Conservation (phyloP, 129 eudicot species). For the Flaveria robusta region DNA sequence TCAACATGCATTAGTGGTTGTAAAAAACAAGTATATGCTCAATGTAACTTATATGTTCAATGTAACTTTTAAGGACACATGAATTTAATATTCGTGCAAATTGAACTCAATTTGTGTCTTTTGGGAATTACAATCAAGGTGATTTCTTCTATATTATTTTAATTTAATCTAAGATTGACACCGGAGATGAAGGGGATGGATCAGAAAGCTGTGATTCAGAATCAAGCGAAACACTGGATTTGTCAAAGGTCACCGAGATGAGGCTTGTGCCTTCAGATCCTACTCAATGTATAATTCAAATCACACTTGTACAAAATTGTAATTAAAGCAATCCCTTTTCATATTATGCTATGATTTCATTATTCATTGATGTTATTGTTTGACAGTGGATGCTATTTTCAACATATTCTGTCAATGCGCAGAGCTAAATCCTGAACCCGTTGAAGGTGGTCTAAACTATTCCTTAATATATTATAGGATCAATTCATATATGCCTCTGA, state of each 20-base stretch:
- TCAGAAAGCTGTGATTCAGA: constrained; percentile 73
- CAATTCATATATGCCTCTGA: neutral
- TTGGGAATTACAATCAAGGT: neutral
- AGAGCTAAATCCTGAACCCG: constrained; percentile 86
- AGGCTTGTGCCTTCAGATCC: constrained; percentile 88
- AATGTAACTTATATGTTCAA: too few species aligned
- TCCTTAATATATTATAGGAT: too few species aligned
- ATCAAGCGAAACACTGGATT: constrained; percentile 44
- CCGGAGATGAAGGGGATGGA: constrained; percentile 59
- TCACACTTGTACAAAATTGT: neutral
- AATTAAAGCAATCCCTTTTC: neutral
- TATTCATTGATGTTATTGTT: constrained; percentile 12
- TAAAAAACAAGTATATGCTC: neutral
- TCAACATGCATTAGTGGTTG: neutral
- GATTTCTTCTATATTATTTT: constrained; percentile 20
- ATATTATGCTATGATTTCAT: neutral
- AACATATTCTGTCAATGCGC: constrained; percentile 88
- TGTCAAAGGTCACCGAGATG: constrained; percentile 75
- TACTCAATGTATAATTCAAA: constrained; percentile 56
- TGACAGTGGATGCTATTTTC: constrained; percentile 76
- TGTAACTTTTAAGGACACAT: too few species aligned
- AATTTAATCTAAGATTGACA: constrained; percentile 57
- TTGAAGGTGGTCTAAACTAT: constrained; percentile 55
- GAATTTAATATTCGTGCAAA: neutral
- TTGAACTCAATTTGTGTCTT: neutral